phyloP scores from a whole-genome alignment of 1,284 basidiomycete genomes.

The Ganoderma multipileum region DNA sequence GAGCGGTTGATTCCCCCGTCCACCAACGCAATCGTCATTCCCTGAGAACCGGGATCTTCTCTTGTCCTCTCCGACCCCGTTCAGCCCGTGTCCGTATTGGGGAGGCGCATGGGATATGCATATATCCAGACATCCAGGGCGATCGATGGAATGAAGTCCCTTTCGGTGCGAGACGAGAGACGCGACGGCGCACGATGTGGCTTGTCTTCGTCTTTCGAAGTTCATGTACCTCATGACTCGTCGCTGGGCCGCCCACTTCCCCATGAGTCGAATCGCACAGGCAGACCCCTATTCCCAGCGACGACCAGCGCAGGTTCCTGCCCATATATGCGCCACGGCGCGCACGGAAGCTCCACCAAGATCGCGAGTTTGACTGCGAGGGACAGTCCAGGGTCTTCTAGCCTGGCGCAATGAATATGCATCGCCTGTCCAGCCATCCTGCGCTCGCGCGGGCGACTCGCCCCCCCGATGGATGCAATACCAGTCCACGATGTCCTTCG shows the following conservation, averaged over 20 bases:
- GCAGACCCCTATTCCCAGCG: not conserved
- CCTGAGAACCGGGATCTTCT: not conserved
- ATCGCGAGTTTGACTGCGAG: not conserved
- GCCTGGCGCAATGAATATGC: not conserved
- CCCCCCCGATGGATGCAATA: not conserved
- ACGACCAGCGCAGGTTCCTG: not conserved
- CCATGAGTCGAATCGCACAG: not conserved
- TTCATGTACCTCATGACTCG: conserved; percentile 1
- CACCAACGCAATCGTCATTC: not conserved
- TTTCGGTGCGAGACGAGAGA: not conserved
- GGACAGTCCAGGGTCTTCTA: not conserved
- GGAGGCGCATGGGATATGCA: not conserved
- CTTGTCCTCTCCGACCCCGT: not conserved
- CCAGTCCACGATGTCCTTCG: not conserved
- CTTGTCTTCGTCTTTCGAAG: not conserved
- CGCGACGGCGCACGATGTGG: not conserved
- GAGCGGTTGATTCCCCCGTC: not conserved
- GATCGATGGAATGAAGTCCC: not conserved
- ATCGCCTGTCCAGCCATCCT: not conserved
- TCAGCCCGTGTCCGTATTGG: not conserved
- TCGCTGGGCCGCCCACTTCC: not conserved
- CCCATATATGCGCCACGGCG: not conserved
- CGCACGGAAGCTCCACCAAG: not conserved
- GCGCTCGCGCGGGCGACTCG: not conserved
- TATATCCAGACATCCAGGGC: not conserved